Evolutionary conservation across 2,329 filamentous ascomycete species (phyloP).

Genomic region (Blumeriella jaapii): DNA sequence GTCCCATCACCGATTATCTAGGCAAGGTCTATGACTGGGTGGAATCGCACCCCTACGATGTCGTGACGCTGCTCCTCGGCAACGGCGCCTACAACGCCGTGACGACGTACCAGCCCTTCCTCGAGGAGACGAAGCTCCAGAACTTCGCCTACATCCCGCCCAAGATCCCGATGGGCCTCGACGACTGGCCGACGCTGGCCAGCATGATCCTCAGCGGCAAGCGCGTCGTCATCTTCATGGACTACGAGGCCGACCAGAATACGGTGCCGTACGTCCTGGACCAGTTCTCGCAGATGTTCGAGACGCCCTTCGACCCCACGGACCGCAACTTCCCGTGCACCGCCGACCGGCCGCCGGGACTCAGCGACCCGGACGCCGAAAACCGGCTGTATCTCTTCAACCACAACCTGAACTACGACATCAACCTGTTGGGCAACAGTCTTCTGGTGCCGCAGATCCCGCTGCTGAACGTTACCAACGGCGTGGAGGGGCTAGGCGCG

Average conservation of each 20-base stretch:
- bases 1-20: constrained; percentile 66
- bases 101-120: constrained; percentile 51
- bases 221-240: constrained; percentile 70
- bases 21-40: constrained; percentile 62
- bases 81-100: constrained; percentile 67
- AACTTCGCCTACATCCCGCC: constrained; percentile 65
- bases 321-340: constrained; percentile 62
- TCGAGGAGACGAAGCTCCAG: constrained; percentile 60
- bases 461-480: constrained; percentile 62
- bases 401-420: constrained; percentile 78
- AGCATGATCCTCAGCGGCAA: constrained; percentile 62
- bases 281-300: constrained; percentile 81
- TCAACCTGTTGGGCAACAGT: constrained; percentile 51
- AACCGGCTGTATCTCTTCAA: constrained; percentile 72
- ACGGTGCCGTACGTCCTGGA: constrained; percentile 75
- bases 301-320: constrained; percentile 61
- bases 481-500: constrained; percentile 50
- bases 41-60: constrained; percentile 65
- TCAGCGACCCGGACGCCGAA: constrained; percentile 40
- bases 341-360: constrained; percentile 61
- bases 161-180: constrained; percentile 55
- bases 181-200: constrained; percentile 75
- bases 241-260: constrained; percentile 68
- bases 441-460: constrained; percentile 63
- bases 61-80: constrained; percentile 75